Base-by-base conservation (phyloP, 2,329 filamentous ascomycete genomes). In the Cadophora luteo-olivacea region DNA sequence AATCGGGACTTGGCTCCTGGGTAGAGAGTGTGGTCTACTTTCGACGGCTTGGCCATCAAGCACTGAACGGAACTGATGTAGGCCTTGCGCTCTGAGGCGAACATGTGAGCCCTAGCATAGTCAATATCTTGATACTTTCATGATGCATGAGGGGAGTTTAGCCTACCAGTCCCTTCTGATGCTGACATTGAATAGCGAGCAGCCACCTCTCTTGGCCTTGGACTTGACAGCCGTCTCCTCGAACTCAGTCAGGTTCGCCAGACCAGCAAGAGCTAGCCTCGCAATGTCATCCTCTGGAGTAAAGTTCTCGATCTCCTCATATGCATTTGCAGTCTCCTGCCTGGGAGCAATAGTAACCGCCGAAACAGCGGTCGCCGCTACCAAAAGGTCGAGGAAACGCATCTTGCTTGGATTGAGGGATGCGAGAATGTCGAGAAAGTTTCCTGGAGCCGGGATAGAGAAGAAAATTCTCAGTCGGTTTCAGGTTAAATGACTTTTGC, bases 1-100 rank as follows among this genome's bases (percentile, higher is more conserved):
- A 78, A 82, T 64, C 79, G 74, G 51, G 69, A 78, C 41, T 75
- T 76, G 29, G 79, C 79, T 16, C 79, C 79, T 12, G 79, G 75
- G 60, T 76, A 73, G 24, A 75, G 66, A 33, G 69, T 73, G 19
- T 72, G 69, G 49, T 77, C 76, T 5, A 77, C 73, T 19, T 74
- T 74, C 4, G 79, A 78, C 11, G 75, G 75, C 25, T 74, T 75
- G 16, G 76, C 76, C 79, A 67, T 64, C 29, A 64, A 41, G 51
- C 62, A 64, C 16, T 41, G 62, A 41, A 64, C 62, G 7, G 62
- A 33, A 55, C 24, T 54, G 60, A 55, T 54, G 22, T 67, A 67
- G 11, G 62, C 62, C 16, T 55, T 64, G 36, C 49, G 49, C n/a
- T 55, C 51, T 7, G 49, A 52, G 16, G 62, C 48, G 24, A 36